Base-by-base conservation (phyloP, 768 basidiomycete species). In the Russula emetica region DNA sequence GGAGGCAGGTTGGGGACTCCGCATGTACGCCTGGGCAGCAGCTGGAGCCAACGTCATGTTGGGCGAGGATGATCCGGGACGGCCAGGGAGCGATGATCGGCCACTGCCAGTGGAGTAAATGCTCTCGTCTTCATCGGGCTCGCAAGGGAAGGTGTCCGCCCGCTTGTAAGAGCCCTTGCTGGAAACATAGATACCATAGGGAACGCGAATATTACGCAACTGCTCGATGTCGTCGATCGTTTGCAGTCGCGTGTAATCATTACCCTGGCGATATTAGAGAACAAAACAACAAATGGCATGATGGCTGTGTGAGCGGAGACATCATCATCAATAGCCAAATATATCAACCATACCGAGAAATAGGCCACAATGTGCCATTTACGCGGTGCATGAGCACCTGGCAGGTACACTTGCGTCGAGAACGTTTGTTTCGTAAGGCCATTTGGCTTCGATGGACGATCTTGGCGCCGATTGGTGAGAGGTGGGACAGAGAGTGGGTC, bases 331-430 rank as follows among this genome's bases (percentile, higher is more conserved):
- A 42, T 45, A 24, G 66, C 32, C 30, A 60, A 36, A 44, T 49
- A 50, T 44, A 63, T 50, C 54, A 53, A 57, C 70, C 82, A 71
- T 71, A 90, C 88, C 74, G 84, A 83, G 74, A 91, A 90, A 77
- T 91, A 91, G 52, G 88, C 88, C 62, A 90, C 88, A 55, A 91
- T 81, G 75, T 92, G 89, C 89, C 89, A 92, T 80, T 90, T 90
- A 49, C 83, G 81, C 32, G 81, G 80, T 58, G 80, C 80, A 60
- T 76, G 76, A 44, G 80, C 76, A 55, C 83, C 85, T 44, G 84
- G 85, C 63, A 85, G 77, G 71, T 85, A 79, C 51, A 90, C 87
- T 44, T 85, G 83, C 32, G 88, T 89, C 9, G 88, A 90, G 71
- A 90, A 91, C 0, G 90, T 92, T 72, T 92, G 90, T 76, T 92